Base-by-base conservation (phyloP, 78 protist species). In the Bodo saltans region DNA sequence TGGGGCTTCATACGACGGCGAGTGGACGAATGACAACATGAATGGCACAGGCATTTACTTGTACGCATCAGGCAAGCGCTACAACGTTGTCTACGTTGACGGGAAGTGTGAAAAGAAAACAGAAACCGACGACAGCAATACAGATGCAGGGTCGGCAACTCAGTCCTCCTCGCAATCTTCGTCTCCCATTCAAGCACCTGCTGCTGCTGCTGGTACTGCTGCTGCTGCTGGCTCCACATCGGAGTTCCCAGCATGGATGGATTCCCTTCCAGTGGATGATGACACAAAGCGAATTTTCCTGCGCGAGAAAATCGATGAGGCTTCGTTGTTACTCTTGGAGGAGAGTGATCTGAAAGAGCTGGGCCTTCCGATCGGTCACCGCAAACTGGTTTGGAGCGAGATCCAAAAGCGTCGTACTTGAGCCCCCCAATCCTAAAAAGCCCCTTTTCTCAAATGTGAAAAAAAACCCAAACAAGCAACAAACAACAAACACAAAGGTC, bases 1-100 rank as follows among this genome's bases (percentile, higher is more conserved):
- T 11, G 83, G 83, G 28, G 21, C 67, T 12, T 41, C 83, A 28
- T 83, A 68, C 39, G 92, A 90, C 47, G 92, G 92, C 25, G 88
- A 79, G 28, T 89, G 74, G 74, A 17, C 25, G 1, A 38, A 85
- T 17, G 85, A 69, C 74, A 75, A 41, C 40, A 68, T 83, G 85
- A 12, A 72, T 71, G 85, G 85, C 34, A 60, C 12, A 11, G 85
- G 85, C 28, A 74, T 42, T 28, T 83, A 83, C 83, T 29, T 32
- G 33, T 83, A 83, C 34, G 79, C 60, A 52, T 12, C 68, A 1
- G 67, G 81, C 32, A 76, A 76, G 81, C 81, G 42, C 41, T 4
- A 3, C 53, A 12, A 76, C 67, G 81, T 76, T 33, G 60, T 40
- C 17, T 76, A 76, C 41, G 25, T 42, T 25, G 12, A 21, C n/a